Base-by-base conservation (phyloP, 345 rosid genomes). In the Cardamine resedifolia region DNA sequence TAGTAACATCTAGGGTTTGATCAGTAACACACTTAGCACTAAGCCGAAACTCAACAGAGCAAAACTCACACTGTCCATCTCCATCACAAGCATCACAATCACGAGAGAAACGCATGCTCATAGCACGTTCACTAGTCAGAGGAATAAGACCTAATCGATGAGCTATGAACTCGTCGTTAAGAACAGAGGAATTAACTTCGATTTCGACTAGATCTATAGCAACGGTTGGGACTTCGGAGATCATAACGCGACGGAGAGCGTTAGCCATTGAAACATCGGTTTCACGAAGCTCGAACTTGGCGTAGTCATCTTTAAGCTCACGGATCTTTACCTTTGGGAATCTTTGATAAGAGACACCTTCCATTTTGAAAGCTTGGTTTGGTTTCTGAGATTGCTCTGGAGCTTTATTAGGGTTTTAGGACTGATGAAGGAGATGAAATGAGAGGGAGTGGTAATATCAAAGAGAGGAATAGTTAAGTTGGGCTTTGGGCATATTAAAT, bases 31-130 rank as follows among this genome's bases (percentile, higher is more conserved):
- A 91, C 66, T 88, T 92, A 49, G 96, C 88, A 0, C 89, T 74
- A 18, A 94, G 86, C 24, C 79, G 88, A 65, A 95, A 88, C 91
- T 95, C 99, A 30, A 91, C 97, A 28, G 97, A 91, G 85, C 97
- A 91, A 73, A 79, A 91, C 85, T 91, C 99, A 70, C 97, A 94
- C 84, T 95, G 96, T 19, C 96, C 97, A 43, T 94, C 99, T 1
- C 97, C 97, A 52, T 95, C 97, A 60, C 96, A 95, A 47, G 96
- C 95, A 72, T 91, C 97, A 58, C 97, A 94, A 81, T 91, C 97
- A 0, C 97, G 86, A 12, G 98, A 91, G 87, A 91, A 91, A 15
- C 97, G 91, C 97, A 91, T 94, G 73, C 78, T 72, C 97, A 94
- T 94, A 34, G 99, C 99, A 20, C 91, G 81, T 2, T 87, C 96